A percentile compares a stretch with the other conserved stretches of the same genome.
Evolutionary conservation across 768 basidiomycete species (phyloP).

Genomic region (Lentinula edodes): DNA sequence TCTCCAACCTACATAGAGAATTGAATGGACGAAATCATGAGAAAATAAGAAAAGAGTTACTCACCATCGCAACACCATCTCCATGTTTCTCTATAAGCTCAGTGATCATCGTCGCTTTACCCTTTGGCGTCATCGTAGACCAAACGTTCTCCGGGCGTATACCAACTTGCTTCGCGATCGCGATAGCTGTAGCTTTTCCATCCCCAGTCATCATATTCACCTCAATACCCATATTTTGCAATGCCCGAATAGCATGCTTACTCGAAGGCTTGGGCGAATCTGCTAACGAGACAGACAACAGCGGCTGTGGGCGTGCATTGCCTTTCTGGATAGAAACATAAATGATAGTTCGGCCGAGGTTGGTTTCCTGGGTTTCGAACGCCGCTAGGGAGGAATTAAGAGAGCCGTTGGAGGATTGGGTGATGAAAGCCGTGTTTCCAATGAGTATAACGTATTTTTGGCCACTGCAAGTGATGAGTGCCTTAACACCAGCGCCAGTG

Average conservation of each 20-base stretch:
- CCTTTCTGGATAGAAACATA: slow-evolving; percentile 63
- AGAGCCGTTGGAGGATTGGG: slow-evolving; percentile 41
- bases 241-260: slow-evolving; percentile 70
- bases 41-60: slow-evolving; percentile 15
- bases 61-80: slow-evolving; percentile 86
- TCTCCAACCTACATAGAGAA: slow-evolving; percentile 73
- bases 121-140: slow-evolving; percentile 92
- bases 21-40: too few species aligned
- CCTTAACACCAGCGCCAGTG: slow-evolving; percentile 85
- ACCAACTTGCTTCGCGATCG: slow-evolving; percentile 87
- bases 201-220: slow-evolving; percentile 96
- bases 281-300: slow-evolving; percentile 79
- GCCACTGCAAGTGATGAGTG: slow-evolving; percentile 50
- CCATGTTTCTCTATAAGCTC: slow-evolving; percentile 72
- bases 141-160: slow-evolving; percentile 80
- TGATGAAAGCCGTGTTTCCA: slow-evolving; percentile 72
- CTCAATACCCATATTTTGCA: slow-evolving; percentile 86
- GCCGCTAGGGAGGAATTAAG: slow-evolving; percentile 54
- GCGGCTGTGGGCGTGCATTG: slow-evolving; percentile 44
- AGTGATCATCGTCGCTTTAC: slow-evolving; percentile 81
- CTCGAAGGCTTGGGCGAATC: slow-evolving; percentile 88
- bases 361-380: slow-evolving; percentile 70
- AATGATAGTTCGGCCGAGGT: slow-evolving; percentile 77
- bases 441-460: slow-evolving; percentile 58
- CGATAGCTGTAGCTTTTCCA: slow-evolving; percentile 75